Evolutionary conservation across 352 stramenopile genomes (phyloP), one percentile per base, ranked within the genome.

Genomic region (Phytophthora melonis): DNA sequence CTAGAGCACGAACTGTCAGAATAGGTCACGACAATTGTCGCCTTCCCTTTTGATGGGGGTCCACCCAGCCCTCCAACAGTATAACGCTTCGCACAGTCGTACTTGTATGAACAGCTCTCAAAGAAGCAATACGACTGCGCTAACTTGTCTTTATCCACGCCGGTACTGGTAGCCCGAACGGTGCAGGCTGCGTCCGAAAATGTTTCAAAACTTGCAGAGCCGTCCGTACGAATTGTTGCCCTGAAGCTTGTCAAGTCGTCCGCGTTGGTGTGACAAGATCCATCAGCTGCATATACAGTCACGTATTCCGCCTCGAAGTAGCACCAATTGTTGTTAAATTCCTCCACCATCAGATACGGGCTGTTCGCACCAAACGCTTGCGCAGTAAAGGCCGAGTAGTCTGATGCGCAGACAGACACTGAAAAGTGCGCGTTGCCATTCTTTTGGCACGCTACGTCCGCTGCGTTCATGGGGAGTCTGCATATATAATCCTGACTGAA

Each of bases 261-360:
- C n/a, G 16, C 18, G 8, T 32, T 62, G 3, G 39, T 27, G 34
- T 62, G 62, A 25, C 62, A 72, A 3, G 18, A 58, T n/a, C 57
- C 57, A 25, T 72, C 65, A 6, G 57, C 65, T 10, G 49, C 49
- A 14, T 72, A 67, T 1, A 32, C 39, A 18, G 56, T 72, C 25
- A 57, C 57, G 16, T 23, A 52, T 9, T 67, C 65, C 5, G 57
- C 58, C 1, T 62, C 13, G 27, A 4, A 43, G 0, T 21, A 5
- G 19, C 65, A 72, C 21, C n/a, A 72, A 5, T 7, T 23, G 21
- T 57, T 49, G 3, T 45, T 3, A 13, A 57, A 72, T 0, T 67
- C 57, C 30, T 45, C 47, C 18, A 67, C 49, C 3, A 67, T 23
- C 11, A 72, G 5, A 49, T 67, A 62, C 18, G 65, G 65, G 14